These are phyloP conservation scores for Coemansia sp. DNA, from an alignment of 192 early-diverging fungal species.

Conservation along the genomic window DNA sequence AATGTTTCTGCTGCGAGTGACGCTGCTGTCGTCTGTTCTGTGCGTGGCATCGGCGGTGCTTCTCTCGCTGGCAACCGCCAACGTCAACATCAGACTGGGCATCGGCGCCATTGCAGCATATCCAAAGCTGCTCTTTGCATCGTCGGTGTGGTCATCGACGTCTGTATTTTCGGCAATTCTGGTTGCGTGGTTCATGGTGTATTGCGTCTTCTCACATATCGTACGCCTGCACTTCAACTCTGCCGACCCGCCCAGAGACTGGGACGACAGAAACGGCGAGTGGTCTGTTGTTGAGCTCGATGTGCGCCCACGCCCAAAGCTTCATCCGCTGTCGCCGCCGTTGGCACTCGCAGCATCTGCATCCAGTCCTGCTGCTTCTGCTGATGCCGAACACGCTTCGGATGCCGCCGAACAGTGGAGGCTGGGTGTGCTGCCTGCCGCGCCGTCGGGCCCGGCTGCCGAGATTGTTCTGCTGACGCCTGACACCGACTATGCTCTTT, in stretches of 20 bases:
- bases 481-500: constrained; percentile 29
- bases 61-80: constrained; percentile 45
- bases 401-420: constrained; percentile 34
- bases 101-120: constrained; percentile 39
- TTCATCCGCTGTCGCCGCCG: not conserved
- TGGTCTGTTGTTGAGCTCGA: constrained; percentile 51
- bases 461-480: constrained; percentile 41
- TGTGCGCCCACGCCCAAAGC: constrained; percentile 31
- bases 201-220: constrained; percentile 48
- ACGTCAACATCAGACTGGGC: constrained; percentile 44
- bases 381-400: not conserved
- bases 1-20: constrained; percentile 43
- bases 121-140: constrained; percentile 52
- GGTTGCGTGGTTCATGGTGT: constrained; percentile 51
- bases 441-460: not conserved
- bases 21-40: constrained; percentile 29
- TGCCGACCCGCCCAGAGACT: constrained; percentile 51
- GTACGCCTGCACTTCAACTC: constrained; percentile 49
- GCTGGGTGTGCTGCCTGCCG: constrained; percentile 37
- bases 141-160: constrained; percentile 45
- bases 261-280: constrained; percentile 54
- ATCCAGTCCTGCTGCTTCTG: constrained; percentile 6
- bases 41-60: constrained; percentile 36
- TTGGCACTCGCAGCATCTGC: not conserved
- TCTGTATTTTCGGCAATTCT: constrained; percentile 52